Percentiles rank a stretch among this genome's conserved stretches.
These are phyloP conservation scores for Suillus discolor DNA, from an alignment of 768 basidiomycete genomes.

Conservation along the genomic window DNA sequence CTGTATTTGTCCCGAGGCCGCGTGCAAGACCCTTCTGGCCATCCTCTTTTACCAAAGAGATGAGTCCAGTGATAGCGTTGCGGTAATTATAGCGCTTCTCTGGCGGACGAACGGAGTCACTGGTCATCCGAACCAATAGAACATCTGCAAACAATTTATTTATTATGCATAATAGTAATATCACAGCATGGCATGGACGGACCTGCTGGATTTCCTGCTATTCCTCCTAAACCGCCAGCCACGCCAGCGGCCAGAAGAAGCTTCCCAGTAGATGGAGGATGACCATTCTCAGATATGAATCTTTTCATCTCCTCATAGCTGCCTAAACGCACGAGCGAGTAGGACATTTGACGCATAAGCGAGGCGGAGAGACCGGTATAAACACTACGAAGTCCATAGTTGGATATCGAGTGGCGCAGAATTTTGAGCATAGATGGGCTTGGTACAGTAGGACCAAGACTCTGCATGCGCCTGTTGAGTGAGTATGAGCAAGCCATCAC, in stretches of 20 bases:
- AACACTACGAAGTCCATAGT: constrained; percentile 72
- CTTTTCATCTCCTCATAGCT: constrained; percentile 79
- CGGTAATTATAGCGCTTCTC: constrained; percentile 77
- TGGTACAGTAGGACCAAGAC: constrained; percentile 50
- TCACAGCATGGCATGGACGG: background rate
- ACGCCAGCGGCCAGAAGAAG: constrained; percentile 66
- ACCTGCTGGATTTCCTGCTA: constrained; percentile 87
- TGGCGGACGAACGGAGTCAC: constrained; percentile 74
- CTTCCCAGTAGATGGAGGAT: constrained; percentile 47
- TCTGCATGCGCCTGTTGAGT: constrained; percentile 75
- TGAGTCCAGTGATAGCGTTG: constrained; percentile 77
- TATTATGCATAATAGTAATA: background rate
- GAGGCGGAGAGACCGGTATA: constrained; percentile 86
- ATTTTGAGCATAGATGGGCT: constrained; percentile 68
- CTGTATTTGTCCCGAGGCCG: constrained; percentile 79
- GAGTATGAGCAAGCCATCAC: constrained; percentile 2
- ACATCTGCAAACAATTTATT: constrained; percentile 50
- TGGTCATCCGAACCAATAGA: constrained; percentile 84
- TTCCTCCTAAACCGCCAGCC: constrained; percentile 80
- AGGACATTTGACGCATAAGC: constrained; percentile 87
- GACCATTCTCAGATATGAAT: constrained; percentile 50
- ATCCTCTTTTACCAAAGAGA: constrained; percentile 65
- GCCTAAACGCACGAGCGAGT: constrained; percentile 84
- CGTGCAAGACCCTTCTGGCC: constrained; percentile 68
- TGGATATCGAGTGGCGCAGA: constrained; percentile 62